Evolutionary conservation across 805 yeast species (phyloP).

Genomic region (Brettanomyces custersianus): DNA sequence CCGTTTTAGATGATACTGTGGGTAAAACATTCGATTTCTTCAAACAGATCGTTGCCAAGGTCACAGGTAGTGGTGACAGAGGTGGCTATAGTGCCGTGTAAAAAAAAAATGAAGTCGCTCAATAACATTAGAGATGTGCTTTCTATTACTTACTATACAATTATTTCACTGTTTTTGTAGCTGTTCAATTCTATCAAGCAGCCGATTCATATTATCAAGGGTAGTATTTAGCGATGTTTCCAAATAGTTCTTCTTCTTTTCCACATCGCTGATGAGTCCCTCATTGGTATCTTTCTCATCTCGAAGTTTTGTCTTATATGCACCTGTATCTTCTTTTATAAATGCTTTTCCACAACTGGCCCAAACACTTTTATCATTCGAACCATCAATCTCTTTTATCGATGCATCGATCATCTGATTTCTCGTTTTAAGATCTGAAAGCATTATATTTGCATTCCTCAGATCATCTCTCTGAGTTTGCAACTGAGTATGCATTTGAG

Average conservation of each 20-base stretch:
- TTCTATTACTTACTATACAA: neutral
- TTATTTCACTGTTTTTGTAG: neutral
- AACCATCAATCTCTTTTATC: constrained; percentile 38
- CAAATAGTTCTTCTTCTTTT: constrained; percentile 63
- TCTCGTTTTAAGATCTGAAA: constrained; percentile 39
- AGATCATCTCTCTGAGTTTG: constrained; percentile 52
- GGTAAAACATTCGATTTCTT: constrained; percentile 56
- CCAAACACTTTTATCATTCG: constrained; percentile 55
- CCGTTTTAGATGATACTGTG: constrained; percentile 49
- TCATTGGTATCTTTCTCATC: constrained; percentile 43
- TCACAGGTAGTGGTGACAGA: constrained; percentile 56
- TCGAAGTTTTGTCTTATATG: constrained; percentile 40
- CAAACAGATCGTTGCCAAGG: constrained; percentile 56
- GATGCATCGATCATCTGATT: constrained; percentile 49
- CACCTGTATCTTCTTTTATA: constrained; percentile 33
- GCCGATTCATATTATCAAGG: constrained; percentile 47
- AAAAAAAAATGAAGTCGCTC: no score
- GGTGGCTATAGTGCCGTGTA: constrained; percentile 94
- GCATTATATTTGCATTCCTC: constrained; percentile 42
- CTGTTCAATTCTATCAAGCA: constrained; percentile 1
- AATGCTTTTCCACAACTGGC: constrained; percentile 79
- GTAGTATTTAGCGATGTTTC: constrained; percentile 74
- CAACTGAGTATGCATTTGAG: constrained; percentile 62
- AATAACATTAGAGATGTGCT: neutral
- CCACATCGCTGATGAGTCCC: constrained; percentile 52